Evolutionary conservation across 306 rosid species (phyloP).

Genomic region (Acacia confusa): DNA sequence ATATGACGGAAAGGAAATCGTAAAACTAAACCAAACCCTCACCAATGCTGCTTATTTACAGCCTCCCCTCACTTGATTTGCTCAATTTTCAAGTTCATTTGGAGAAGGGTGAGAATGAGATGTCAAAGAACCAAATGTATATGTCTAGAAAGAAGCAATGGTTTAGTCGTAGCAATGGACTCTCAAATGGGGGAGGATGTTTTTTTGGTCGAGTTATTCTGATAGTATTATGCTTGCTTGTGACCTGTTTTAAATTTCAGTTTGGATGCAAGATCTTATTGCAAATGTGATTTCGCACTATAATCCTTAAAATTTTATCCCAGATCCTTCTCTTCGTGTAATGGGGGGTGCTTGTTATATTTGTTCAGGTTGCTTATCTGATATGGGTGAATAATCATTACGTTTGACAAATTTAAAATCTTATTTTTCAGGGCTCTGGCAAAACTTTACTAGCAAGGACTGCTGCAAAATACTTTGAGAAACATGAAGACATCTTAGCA

Average conservation of each 20-base stretch:
- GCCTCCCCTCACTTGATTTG: not conserved
- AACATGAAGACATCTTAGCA: conserved; percentile 61
- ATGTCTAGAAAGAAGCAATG: not conserved
- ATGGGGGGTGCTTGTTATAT: conserved; percentile 15
- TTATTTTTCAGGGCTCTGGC: conserved; percentile 80
- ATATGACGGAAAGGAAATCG: not conserved
- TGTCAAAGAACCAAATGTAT: not conserved
- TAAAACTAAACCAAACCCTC: not conserved
- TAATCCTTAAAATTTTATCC: not conserved
- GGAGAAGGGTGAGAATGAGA: not conserved
- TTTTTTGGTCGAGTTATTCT: not conserved
- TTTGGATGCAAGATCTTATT: not conserved
- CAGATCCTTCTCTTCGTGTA: conserved; percentile 10
- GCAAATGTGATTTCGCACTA: not conserved
- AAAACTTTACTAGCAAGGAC: conserved; percentile 77
- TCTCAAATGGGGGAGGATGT: not conserved
- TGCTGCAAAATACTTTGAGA: conserved; percentile 73
- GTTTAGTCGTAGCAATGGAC: not conserved
- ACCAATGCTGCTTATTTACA: not conserved
- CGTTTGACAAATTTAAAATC: conserved; percentile 16
- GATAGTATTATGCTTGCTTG: not conserved
- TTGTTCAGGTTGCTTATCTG: conserved; percentile 28
- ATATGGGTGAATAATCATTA: conserved; percentile 10
- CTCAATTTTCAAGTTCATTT: not conserved
- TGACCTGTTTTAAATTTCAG: not conserved